Conservation (phyloP, 192 early-diverging fungal genomes). For the Gaertneriomyces sp. region DNA sequence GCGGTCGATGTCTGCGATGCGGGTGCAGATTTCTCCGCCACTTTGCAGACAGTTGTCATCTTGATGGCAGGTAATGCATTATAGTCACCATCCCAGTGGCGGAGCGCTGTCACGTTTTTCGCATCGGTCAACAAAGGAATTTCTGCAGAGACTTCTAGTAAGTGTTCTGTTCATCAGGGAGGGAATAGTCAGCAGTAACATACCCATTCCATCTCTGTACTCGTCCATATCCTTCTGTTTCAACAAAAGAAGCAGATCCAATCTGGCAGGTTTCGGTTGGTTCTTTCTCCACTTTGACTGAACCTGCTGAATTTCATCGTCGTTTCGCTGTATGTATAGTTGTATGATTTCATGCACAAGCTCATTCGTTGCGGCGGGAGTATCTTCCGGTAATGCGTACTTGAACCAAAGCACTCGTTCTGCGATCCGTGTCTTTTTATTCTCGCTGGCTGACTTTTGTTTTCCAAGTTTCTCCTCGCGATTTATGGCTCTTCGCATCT, state of each 20-base stretch:
- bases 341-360: constrained; percentile 44
- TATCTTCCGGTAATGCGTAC: constrained; percentile 50
- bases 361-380: constrained; percentile 33
- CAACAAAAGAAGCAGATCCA: constrained; percentile 35
- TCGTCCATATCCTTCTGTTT: constrained; percentile 39
- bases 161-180: background rate
- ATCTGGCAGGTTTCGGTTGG: constrained; percentile 36
- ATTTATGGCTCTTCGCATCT: constrained; percentile 60
- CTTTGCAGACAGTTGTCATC: constrained; percentile 18
- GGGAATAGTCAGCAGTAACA: background rate
- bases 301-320: constrained; percentile 55
- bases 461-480: constrained; percentile 47
- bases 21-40: background rate
- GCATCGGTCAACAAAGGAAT: constrained; percentile 43
- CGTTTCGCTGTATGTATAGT: constrained; percentile 58
- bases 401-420: constrained; percentile 67
- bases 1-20: background rate
- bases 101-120: constrained; percentile 30
- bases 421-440: constrained; percentile 31
- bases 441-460: constrained; percentile 43
- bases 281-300: constrained; percentile 36
- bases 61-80: constrained; percentile 43
- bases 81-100: constrained; percentile 49
- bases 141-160: constrained; percentile 15
- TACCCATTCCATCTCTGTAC: constrained; percentile 43